Evolutionary conservation across 2,329 filamentous ascomycete species (phyloP).

Genomic region (Trichoderma lentiforme): DNA sequence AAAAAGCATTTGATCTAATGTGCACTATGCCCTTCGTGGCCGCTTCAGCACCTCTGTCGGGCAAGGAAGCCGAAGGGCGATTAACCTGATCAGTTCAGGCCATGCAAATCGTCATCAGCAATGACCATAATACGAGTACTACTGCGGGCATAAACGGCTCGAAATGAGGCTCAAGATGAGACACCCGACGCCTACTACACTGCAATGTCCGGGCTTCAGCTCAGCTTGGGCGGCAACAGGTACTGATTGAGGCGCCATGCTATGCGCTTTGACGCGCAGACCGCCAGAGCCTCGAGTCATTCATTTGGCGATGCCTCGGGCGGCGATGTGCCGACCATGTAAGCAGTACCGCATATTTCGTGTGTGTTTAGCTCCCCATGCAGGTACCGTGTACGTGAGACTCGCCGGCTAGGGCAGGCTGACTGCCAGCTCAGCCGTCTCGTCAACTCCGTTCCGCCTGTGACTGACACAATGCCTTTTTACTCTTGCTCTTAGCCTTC

Average conservation of each 20-base stretch:
- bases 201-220: background rate
- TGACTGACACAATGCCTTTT: background rate
- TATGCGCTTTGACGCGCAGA: background rate
- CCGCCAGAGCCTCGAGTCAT: constrained; percentile 5
- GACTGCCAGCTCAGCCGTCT: background rate
- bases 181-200: background rate
- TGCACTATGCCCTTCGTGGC: background rate
- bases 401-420: background rate
- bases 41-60: background rate
- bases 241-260: background rate
- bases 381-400: background rate
- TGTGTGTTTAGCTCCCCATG: background rate
- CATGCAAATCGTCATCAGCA: background rate
- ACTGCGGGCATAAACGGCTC: background rate
- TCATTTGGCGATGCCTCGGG: background rate
- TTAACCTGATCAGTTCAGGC: background rate
- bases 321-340: background rate
- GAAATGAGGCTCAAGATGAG: constrained; percentile 1
- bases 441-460: background rate
- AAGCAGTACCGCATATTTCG: background rate
- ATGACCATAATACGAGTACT: background rate
- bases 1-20: background rate
- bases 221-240: background rate
- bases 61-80: background rate
- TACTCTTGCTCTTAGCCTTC: background rate